Evolutionary conservation across 2,329 filamentous ascomycete species (phyloP).

Genomic region (Boeremia exigua): DNA sequence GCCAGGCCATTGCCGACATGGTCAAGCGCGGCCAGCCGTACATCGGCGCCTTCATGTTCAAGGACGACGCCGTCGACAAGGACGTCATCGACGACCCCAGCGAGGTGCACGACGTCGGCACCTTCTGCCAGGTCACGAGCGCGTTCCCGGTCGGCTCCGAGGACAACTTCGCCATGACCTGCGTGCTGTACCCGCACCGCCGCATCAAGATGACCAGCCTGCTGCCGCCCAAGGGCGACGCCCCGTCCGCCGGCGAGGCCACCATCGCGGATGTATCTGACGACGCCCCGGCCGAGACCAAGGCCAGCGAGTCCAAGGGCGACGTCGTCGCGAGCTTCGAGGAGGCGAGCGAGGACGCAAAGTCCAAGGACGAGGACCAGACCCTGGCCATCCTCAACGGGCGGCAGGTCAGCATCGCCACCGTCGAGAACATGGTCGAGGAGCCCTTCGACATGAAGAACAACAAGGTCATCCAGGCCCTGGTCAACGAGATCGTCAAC

Average conservation of each 20-base stretch:
- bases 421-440: constrained; percentile 90
- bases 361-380: constrained; percentile 65
- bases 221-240: constrained; percentile 66
- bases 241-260: constrained; percentile 34
- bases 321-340: constrained; percentile 98
- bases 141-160: constrained; percentile 84
- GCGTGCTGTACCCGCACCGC: constrained; percentile 93
- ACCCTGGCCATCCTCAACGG: constrained; percentile 90
- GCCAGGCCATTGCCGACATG: constrained; percentile 91
- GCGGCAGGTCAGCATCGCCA: constrained; percentile 91
- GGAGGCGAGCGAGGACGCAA: constrained; percentile 71
- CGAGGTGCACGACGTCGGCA: constrained; percentile 94
- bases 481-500: constrained; percentile 97
- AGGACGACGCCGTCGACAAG: constrained; percentile 91
- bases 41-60: constrained; percentile 94
- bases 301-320: constrained; percentile 61
- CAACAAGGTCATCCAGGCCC: constrained; percentile 84
- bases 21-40: constrained; percentile 97
- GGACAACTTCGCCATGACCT: constrained; percentile 84
- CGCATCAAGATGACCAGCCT: constrained; percentile 89
- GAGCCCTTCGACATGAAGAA: constrained; percentile 90
- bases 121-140: constrained; percentile 97
- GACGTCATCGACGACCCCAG: constrained; percentile 89
- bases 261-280: constrained; percentile 50
- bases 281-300: constrained; percentile 58